Base-by-base conservation (phyloP, 1,284 basidiomycete species). In the Ustilago hordei region DNA sequence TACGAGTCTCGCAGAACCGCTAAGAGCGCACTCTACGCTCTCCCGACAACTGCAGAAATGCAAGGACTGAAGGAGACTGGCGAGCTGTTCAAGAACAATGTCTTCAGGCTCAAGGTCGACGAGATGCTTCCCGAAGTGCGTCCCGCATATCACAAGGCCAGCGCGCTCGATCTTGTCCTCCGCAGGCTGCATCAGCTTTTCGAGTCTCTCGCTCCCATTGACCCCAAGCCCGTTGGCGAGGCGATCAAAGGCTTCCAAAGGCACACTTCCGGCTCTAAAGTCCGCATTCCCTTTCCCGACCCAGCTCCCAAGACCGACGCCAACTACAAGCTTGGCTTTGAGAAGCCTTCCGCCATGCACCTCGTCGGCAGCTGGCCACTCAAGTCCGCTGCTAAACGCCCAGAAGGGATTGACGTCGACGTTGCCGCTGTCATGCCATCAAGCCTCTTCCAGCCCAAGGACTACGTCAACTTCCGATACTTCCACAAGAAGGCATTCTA, bases 401-500 rank as follows among this genome's bases (percentile, higher is more conserved):
- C 81, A 0, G 76, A 79, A 9, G 80, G 79, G 4, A 69, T 83
- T 43, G 78, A 85, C 32, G 81, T 84, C 55, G 83, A 85, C 50
- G 63, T 85, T 31, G 80, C 76, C 7, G 81, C 84, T 39, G 72
- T 81, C 23, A 83, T 86, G 85, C 73, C 71, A 4, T 81, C 94
- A 91, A 84, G 81, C 52, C 87, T 98, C 32, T 95, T 99, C 82
- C 94, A 97, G 87, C 93, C 95, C 79, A 99, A 98, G 86, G 96
- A 99, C 85, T 93, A 95, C 78, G 88, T 95, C 63, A 93, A 95
- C 84, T 91, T 91, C 39, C 91, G 97, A 19, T 95, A 93, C 87
- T 95, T 96, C 84, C 92, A 96, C 86, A 99, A 99, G 86, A 89
- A 93, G 50, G 92, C 93, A 0, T 95, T 93, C 85, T 99, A 95